These are phyloP conservation scores for Edaphochlamys debaryana DNA, from an alignment of 139 green algal genomes.

Conservation along the genomic window DNA sequence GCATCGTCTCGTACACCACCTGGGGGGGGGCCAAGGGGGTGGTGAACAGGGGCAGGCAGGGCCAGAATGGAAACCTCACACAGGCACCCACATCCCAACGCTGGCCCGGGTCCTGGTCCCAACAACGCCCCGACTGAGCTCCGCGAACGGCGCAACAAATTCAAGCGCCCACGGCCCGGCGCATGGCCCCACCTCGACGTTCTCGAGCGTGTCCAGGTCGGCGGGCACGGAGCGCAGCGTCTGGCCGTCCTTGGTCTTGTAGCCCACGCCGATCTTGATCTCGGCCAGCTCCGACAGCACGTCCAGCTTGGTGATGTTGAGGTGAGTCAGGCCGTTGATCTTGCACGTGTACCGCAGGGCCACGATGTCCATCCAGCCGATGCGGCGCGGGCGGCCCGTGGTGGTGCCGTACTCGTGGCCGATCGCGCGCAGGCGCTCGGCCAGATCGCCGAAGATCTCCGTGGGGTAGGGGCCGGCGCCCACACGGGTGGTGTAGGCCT, in stretches of 20 bases:
- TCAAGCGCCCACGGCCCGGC: too few species aligned
- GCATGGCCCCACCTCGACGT: conserved; percentile 77
- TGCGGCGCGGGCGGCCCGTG: conserved; percentile 92
- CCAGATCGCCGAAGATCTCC: conserved; percentile 90
- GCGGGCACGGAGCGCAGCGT: conserved; percentile 73
- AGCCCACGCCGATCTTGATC: conserved; percentile 85
- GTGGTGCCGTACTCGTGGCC: conserved; percentile 97
- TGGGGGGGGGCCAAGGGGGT: conserved; percentile 1
- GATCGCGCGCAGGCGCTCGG: conserved; percentile 84
- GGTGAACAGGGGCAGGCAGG: not conserved
- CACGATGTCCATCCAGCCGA: conserved; percentile 98
- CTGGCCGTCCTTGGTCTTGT: conserved; percentile 56
- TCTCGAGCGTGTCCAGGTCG: conserved; percentile 77
- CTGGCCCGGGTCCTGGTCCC: too few species aligned
- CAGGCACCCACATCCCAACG: too few species aligned
- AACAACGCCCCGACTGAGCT: too few species aligned
- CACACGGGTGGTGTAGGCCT: conserved; percentile 99
- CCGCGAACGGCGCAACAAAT: too few species aligned
- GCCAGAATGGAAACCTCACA: too few species aligned
- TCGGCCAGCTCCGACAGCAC: conserved; percentile 87
- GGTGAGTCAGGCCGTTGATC: conserved; percentile 93
- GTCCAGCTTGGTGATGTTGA: conserved; percentile 99
- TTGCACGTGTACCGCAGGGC: conserved; percentile 85
- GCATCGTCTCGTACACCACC: conserved; percentile 94
- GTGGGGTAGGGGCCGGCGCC: conserved; percentile 97